Evolutionary conservation across 441 rosid species (phyloP).

Genomic region (Eutrema salsugineum): DNA sequence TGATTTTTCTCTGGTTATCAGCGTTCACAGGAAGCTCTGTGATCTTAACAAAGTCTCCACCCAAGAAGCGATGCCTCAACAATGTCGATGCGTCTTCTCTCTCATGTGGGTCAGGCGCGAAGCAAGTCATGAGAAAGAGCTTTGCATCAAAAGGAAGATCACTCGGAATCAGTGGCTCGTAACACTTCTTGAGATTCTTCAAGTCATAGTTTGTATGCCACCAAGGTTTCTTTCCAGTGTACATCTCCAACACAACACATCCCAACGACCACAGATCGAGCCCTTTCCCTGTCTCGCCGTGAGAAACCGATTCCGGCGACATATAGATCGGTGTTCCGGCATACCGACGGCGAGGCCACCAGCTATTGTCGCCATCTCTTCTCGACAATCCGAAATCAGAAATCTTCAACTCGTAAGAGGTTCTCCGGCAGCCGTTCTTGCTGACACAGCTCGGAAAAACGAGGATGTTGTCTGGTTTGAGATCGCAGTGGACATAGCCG

Average conservation of each 20-base stretch:
- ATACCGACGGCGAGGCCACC: neutral
- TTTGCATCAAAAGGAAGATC: slow-evolving; percentile 14
- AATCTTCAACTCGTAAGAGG: slow-evolving; percentile 2
- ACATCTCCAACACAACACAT: slow-evolving; percentile 23
- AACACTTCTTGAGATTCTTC: neutral
- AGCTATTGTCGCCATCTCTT: neutral
- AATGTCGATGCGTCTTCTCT: neutral
- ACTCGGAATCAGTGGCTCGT: neutral
- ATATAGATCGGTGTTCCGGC: neutral
- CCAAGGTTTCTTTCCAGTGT: slow-evolving; percentile 9
- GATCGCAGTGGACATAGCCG: slow-evolving; percentile 24
- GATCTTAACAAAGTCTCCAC: neutral
- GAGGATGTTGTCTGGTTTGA: slow-evolving; percentile 15
- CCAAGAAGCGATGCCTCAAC: neutral
- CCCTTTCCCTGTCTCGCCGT: neutral
- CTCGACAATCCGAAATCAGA: slow-evolving; percentile 10
- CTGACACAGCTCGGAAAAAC: neutral
- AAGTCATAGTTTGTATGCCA: neutral
- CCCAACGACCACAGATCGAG: slow-evolving; percentile 26
- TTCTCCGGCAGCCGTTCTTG: neutral
- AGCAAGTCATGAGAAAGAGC: neutral
- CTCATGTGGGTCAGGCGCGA: neutral
- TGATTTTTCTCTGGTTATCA: no score
- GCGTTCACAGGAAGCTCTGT: no score
- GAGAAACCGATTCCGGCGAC: slow-evolving; percentile 7